Base-by-base conservation (phyloP, 2,329 filamentous ascomycete genomes). In the Truncatella angustata region DNA sequence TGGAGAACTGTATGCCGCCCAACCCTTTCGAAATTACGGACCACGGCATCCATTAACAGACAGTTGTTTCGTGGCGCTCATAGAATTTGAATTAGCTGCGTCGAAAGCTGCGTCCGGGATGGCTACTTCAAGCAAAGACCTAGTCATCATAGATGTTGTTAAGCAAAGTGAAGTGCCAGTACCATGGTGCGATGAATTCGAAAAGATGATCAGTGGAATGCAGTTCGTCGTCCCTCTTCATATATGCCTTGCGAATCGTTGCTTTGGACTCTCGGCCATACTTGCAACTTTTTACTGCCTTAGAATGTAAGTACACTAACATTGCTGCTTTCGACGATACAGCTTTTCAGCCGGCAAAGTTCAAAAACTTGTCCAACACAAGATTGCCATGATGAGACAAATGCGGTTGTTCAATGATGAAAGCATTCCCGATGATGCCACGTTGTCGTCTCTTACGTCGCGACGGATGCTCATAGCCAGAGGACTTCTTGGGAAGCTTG, bases 181-280 rank as follows among this genome's bases (percentile, higher is more conserved):
- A 21, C 81, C 80, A 0, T 80, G 77, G 71, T 78, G 79, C 53
- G 81, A 84, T 9, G 77, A 84, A 54, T 85, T 84, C 49, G 79
- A 85, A 60, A 81, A 79, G 60, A 85, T 85, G 81, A 79, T 85
- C 44, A 85, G 80, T 0, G 81, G 82, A 24, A 80, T 85, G 71
- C 70, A 84, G 80, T 82, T 63, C 58, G 73, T 63, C 16, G 14
- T 43, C 26, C 39, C 5, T 10, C n/a, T 26, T 23, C 21, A n/a
- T 18, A 9, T 12, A 43, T n/a, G n/a, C n/a, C n/a, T n/a, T n/a
- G n/a, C n/a, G n/a, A n/a, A n/a, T n/a, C n/a, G n/a, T n/a, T n/a
- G n/a, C n/a, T n/a, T n/a, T n/a, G n/a, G n/a, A n/a, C n/a, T n/a
- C n/a, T n/a, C n/a, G n/a, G n/a, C n/a, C n/a, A n/a, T n/a, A n/a